A percentile compares a stretch with the other conserved stretches of the same genome.
Conservation (phyloP, 768 basidiomycete species). For the Xanthoconium stramineum region DNA sequence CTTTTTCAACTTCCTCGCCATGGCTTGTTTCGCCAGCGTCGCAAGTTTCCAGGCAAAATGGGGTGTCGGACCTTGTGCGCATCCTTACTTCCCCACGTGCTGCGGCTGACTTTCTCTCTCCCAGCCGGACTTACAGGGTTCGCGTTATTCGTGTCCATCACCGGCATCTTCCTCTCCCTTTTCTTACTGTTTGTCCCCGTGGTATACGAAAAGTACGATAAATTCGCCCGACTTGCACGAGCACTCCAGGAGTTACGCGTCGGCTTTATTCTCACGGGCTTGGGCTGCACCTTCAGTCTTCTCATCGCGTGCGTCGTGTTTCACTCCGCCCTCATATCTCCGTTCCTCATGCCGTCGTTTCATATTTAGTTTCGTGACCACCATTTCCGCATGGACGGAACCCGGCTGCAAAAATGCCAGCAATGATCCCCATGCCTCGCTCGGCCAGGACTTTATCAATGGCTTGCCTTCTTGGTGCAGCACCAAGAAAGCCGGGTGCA, state of each 20-base stretch:
- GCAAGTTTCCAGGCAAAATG: constrained; percentile 87
- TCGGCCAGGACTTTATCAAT: constrained; percentile 62
- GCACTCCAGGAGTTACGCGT: constrained; percentile 82
- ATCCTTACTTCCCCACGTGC: background rate
- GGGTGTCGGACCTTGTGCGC: constrained; percentile 82
- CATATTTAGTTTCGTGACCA: constrained; percentile 60
- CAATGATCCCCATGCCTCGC: constrained; percentile 75
- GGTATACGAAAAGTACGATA: constrained; percentile 83
- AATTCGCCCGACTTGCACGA: constrained; percentile 69
- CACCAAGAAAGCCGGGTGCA: constrained; percentile 86
- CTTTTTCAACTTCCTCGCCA: constrained; percentile 91
- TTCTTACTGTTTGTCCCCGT: constrained; percentile 79
- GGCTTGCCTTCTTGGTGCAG: constrained; percentile 81
- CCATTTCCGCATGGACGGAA: constrained; percentile 85
- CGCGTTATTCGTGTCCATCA: constrained; percentile 74
- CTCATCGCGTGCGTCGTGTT: constrained; percentile 66
- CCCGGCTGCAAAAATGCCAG: constrained; percentile 83
- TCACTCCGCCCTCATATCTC: background rate
- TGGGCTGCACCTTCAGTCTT: constrained; percentile 62
- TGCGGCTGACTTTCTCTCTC: constrained; percentile 12
- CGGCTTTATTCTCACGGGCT: constrained; percentile 74
- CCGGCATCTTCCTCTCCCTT: constrained; percentile 67
- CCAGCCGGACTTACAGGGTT: constrained; percentile 86
- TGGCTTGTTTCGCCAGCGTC: constrained; percentile 89
- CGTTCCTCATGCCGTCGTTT: constrained; percentile 12